Base-by-base conservation (phyloP, 805 yeast genomes). In the Metahyphopichia silvanorum region DNA sequence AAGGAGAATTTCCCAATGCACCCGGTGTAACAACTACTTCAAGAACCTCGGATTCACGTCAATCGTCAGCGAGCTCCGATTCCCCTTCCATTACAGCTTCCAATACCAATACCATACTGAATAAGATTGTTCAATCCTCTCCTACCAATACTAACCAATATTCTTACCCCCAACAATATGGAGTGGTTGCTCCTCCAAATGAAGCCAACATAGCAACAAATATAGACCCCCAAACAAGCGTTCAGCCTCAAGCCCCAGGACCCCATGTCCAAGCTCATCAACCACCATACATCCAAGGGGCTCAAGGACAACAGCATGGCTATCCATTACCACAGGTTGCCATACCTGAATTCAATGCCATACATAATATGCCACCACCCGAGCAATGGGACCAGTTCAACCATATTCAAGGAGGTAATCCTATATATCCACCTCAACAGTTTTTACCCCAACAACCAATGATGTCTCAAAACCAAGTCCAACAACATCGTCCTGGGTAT, bases 301-400 rank as follows among this genome's bases (percentile, higher is more conserved):
- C 10, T n/a, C 9, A 5, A 16, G 17, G 13, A 17, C 35, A 30
- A 12, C 24, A 20, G 7, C 31, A 24, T 5, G 25, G 22, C 15
- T 24, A 34, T 16, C 34, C 24, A 18, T 15, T 13, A 16, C 31
- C 26, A 16, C 43, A 31, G 21, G 18, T 28, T 17, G 12, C 42
- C 16, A 24, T 29, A 17, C 16, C 38, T 17, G 33, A n/a, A 16
- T 22, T 8, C 26, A 31, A 12, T 20, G 16, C 21, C 17, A 32
- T 27, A 3, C 31, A 20, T 25, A 34, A 29, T 16, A 25, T 25
- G 21, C 18, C 15, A 7, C 24, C 16, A 5, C 33, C 16, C 6
- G 25, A 21, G 11, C 33, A 12, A 19, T 19, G 25, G 29, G 34
- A 21, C 16, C 36, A 21, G 16, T 29, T 6, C 21, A 27, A 18